Conservation (phyloP, 2,329 filamentous ascomycete genomes). For the Penicillium sp. region DNA sequence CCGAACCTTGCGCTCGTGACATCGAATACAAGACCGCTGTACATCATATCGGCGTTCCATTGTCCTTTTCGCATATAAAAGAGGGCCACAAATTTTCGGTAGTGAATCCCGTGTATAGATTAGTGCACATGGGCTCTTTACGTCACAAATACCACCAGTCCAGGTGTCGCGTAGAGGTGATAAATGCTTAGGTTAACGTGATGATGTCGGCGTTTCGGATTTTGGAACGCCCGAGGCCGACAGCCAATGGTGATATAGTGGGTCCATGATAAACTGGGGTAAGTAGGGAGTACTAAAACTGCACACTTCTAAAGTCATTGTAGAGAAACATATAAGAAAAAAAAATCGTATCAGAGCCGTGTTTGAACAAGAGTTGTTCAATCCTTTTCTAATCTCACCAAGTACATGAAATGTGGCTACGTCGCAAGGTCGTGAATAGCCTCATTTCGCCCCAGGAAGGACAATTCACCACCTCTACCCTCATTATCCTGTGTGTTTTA, state of each 20-base stretch:
- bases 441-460: background rate
- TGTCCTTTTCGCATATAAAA: background rate
- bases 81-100: background rate
- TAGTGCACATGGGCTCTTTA: background rate
- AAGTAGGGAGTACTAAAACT: background rate
- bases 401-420: background rate
- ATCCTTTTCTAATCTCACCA: background rate
- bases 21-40: slow-evolving; percentile 30
- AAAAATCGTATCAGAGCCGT: too few relatives aligned
- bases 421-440: background rate
- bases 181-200: background rate
- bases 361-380: too few relatives aligned
- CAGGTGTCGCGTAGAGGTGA: background rate
- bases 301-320: too few relatives aligned
- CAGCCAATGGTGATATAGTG: slow-evolving; percentile 1
- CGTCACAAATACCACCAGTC: background rate
- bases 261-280: background rate
- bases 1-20: slow-evolving; percentile 31
- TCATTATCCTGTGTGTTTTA: too few relatives aligned
- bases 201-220: slow-evolving; percentile 8
- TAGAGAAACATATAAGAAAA: too few relatives aligned
- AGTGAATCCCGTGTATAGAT: background rate
- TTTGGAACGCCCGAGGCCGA: slow-evolving; percentile 1
- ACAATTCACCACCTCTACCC: too few relatives aligned
- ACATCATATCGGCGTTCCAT: slow-evolving; percentile 25